phyloP scores from a whole-genome alignment of 768 basidiomycete species.

The Clavulina sp. region DNA sequence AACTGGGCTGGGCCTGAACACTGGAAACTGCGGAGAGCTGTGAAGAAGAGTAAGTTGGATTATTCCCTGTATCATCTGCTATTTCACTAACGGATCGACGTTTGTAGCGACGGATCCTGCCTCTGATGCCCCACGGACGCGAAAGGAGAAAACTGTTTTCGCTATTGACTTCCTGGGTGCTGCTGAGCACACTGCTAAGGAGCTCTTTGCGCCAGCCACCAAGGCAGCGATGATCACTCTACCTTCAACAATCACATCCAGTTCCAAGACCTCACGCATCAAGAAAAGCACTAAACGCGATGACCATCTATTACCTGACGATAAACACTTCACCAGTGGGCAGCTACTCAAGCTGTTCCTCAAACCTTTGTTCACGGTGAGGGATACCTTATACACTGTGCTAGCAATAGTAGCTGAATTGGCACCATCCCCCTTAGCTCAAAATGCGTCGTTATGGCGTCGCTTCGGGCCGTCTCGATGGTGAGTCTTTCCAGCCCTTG shows the following conservation, averaged over 20 bases:
- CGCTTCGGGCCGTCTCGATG: constrained; percentile 4
- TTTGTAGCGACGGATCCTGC: constrained; percentile 2
- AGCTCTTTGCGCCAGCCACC: constrained; percentile 64
- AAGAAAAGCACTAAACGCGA: constrained; percentile 48
- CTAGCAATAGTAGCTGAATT: background rate
- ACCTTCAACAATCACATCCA: constrained; percentile 32
- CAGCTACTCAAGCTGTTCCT: constrained; percentile 85
- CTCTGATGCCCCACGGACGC: constrained; percentile 26
- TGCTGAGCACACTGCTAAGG: constrained; percentile 42
- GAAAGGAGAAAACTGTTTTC: constrained; percentile 63
- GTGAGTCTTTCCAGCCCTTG: constrained; percentile 4
- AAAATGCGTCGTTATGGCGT: constrained; percentile 69
- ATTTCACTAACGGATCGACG: background rate
- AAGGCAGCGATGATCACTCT: constrained; percentile 50
- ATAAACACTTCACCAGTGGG: constrained; percentile 90
- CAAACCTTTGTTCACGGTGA: constrained; percentile 87
- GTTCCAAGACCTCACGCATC: constrained; percentile 24
- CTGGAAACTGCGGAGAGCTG: constrained; percentile 62
- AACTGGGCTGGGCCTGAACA: constrained; percentile 99
- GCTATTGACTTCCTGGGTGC: constrained; percentile 63
- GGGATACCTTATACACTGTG: constrained; percentile 17
- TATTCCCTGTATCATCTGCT: background rate
- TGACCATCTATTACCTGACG: constrained; percentile 74
- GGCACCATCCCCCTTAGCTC: constrained; percentile 32
- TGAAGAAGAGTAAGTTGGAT: constrained; percentile 8